Evolutionary conservation across 2,329 filamentous ascomycete species (phyloP), one percentile per base, ranked within the genome.

Genomic region (Orbilia blumenaviensis): DNA sequence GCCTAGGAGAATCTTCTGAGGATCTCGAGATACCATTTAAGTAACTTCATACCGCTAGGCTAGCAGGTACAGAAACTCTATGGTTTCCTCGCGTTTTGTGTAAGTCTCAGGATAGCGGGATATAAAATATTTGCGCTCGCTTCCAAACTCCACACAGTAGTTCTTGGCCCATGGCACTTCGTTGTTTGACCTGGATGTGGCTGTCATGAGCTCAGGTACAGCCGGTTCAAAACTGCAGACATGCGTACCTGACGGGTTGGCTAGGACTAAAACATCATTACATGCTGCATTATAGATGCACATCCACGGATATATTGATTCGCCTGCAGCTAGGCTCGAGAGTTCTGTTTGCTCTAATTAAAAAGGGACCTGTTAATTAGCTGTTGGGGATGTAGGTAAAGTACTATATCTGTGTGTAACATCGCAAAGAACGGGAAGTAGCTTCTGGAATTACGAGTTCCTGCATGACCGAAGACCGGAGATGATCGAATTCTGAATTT

Each of bases 41-140:
- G 52, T 56, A 56, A 36, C 29, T 38, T 56, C 52, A 4, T 3
- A 56, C 10, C 18, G 7, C 10, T 38, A 21, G 29, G 38, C 21
- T 32, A 48, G 7, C 21, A 48, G 44, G 9, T 25, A 16, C 7
- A 1, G 18, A 25, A 25, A 38, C 10, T 21, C 18, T n/a, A 36
- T 56, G 3, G 29, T 38, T 38, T 56, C 21, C 52, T 56, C 18
- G 52, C 52, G 52, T 56, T n/a, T 56, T 23, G 29, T 48, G 14
- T 27, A 27, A 56, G 29, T 36, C 52, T 56, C 32, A 56, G 52
- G 16, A 56, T 25, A 38, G 6, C 52, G 52, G n/a, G 52, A 23
- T 56, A 56, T 56, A 56, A n/a, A n/a, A n/a, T n/a, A n/a, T n/a
- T 38, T 56, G 52, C 18, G 52, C 52, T 56, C 52, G 52, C 52